These are phyloP conservation scores for Cercis canadensis DNA, from an alignment of 306 rosid genomes.

Conservation along the genomic window DNA sequence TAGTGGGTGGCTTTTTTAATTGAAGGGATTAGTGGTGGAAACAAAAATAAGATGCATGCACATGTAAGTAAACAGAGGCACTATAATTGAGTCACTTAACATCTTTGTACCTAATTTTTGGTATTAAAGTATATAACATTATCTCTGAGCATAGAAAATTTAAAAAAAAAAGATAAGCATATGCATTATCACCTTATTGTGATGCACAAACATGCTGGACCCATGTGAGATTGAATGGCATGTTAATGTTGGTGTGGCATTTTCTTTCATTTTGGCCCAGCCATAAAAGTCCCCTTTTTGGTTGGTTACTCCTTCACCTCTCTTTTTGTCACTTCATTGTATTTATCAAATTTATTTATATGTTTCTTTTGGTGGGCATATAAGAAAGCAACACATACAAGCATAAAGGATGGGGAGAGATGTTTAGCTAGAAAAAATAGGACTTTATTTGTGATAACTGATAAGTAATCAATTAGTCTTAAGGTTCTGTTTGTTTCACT, in stretches of 20 bases:
- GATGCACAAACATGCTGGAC: conserved; percentile 39
- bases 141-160: neutral
- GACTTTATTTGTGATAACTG: too few species aligned
- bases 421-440: too few species aligned
- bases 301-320: conserved; percentile 41
- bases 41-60: conserved; percentile 27
- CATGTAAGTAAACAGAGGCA: conserved; percentile 31
- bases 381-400: too few species aligned
- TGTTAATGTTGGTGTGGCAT: conserved; percentile 32
- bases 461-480: too few species aligned
- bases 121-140: conserved; percentile 23
- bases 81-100: conserved; percentile 42
- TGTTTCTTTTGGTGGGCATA: neutral
- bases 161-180: conserved; percentile 5
- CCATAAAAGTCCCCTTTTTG: conserved; percentile 38
- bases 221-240: conserved; percentile 39
- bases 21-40: conserved; percentile 22
- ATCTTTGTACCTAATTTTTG: conserved; percentile 30
- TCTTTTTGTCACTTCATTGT: conserved; percentile 29
- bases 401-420: too few species aligned
- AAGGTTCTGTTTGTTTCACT: too few species aligned
- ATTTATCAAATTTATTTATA: too few species aligned
- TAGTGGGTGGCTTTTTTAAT: conserved; percentile 39
- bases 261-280: conserved; percentile 33
- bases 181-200: conserved; percentile 18